phyloP scores from a whole-genome alignment of 2,329 filamentous ascomycete species.

The Lachnellula arida region DNA sequence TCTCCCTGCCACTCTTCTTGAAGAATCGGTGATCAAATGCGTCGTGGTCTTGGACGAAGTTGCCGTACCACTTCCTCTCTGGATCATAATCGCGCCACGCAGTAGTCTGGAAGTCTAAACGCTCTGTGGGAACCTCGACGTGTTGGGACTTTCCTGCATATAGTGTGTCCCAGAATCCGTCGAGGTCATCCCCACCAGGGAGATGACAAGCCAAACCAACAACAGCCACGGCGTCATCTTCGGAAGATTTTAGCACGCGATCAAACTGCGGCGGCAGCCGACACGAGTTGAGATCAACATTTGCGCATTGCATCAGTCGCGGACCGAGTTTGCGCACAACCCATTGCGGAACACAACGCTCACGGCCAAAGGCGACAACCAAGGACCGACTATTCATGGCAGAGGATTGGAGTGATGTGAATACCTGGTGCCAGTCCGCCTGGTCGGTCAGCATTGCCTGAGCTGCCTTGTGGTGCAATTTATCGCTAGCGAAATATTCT shows the following conservation, averaged over 20 bases:
- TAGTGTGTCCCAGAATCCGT: slow-evolving; percentile 65
- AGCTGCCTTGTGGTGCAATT: slow-evolving; percentile 31
- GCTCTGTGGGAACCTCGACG: slow-evolving; percentile 19
- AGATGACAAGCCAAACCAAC: slow-evolving; percentile 49
- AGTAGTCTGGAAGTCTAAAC: slow-evolving; percentile 9
- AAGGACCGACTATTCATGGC: slow-evolving; percentile 8
- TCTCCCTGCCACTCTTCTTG: slow-evolving; percentile 7
- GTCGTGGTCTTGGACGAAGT: slow-evolving; percentile 10
- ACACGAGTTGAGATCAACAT: not conserved
- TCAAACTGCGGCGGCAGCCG: not conserved
- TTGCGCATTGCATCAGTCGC: slow-evolving; percentile 7
- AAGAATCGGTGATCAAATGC: slow-evolving; percentile 17
- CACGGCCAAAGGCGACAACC: slow-evolving; percentile 35
- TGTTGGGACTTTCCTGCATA: slow-evolving; percentile 48
- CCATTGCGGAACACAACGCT: slow-evolving; percentile 34
- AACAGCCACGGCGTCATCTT: slow-evolving; percentile 39
- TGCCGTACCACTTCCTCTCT: slow-evolving; percentile 2
- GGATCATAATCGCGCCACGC: not conserved
- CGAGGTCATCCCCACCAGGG: slow-evolving; percentile 45
- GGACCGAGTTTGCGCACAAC: slow-evolving; percentile 25
- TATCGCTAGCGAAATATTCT: slow-evolving; percentile 17
- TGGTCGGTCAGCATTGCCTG: slow-evolving; percentile 33
- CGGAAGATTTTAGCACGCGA: not conserved
- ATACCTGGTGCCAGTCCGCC: slow-evolving; percentile 34
- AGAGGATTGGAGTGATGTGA: slow-evolving; percentile 17